These are phyloP conservation scores for Aureobasidium pullulans DNA, from an alignment of 2,329 filamentous ascomycete species.

Conservation along the genomic window DNA sequence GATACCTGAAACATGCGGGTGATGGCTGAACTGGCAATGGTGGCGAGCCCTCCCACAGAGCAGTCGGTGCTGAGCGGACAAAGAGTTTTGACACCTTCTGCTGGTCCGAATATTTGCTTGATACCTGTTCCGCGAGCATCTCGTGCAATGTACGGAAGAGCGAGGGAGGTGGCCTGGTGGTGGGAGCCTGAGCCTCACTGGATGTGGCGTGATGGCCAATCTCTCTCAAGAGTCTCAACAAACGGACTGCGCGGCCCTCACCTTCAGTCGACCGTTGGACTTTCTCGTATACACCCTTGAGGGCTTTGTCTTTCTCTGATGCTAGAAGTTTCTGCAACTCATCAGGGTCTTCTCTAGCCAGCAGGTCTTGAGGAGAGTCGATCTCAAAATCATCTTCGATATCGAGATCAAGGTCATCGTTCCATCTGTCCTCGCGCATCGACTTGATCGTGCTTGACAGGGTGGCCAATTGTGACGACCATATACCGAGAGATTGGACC, in stretches of 20 bases:
- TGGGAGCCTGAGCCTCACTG: slow-evolving; percentile 6
- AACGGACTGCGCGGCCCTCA: slow-evolving; percentile 49
- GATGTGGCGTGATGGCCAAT: slow-evolving; percentile 58
- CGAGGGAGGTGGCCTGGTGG: slow-evolving; percentile 47
- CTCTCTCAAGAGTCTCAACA: slow-evolving; percentile 68
- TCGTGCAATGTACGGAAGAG: slow-evolving; percentile 60
- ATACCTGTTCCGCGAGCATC: slow-evolving; percentile 50
- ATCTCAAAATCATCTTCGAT: slow-evolving; percentile 66
- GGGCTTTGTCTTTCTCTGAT: slow-evolving; percentile 40
- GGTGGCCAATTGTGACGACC: slow-evolving; percentile 66
- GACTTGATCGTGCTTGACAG: slow-evolving; percentile 56
- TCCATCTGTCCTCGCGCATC: slow-evolving; percentile 63
- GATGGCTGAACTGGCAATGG: slow-evolving; percentile 73
- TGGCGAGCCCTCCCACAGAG: slow-evolving; percentile 74
- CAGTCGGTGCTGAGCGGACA: slow-evolving; percentile 48
- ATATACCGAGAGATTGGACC: slow-evolving; percentile 59
- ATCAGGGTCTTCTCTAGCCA: slow-evolving; percentile 66
- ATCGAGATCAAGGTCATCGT: slow-evolving; percentile 59
- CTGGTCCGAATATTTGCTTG: slow-evolving; percentile 19
- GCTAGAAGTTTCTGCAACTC: slow-evolving; percentile 43
- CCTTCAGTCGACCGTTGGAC: slow-evolving; percentile 19
- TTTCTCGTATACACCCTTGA: slow-evolving; percentile 50
- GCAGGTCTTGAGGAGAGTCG: slow-evolving; percentile 46
- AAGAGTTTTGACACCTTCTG: slow-evolving; percentile 9
- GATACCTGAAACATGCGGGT: slow-evolving; percentile 62